Evolutionary conservation across 129 eudicot species (phyloP).

Genomic region (Escallonia rubra): DNA sequence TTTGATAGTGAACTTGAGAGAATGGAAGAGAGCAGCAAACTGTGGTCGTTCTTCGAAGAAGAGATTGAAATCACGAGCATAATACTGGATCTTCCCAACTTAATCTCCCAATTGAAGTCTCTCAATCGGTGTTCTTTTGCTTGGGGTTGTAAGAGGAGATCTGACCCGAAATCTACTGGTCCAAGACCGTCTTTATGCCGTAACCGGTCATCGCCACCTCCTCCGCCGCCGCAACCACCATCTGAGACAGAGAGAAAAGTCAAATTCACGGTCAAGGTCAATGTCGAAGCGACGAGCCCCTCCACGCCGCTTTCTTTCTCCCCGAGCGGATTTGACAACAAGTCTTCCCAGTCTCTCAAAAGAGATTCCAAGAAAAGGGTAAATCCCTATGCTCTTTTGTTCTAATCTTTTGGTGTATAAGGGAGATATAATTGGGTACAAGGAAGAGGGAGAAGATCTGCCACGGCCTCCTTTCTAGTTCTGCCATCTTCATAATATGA

Average conservation of each 20-base stretch:
- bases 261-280: slow-evolving; percentile 1
- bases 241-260: no score
- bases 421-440: no score
- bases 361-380: slow-evolving; percentile 35
- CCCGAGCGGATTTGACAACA: slow-evolving; percentile 30
- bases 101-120: background rate
- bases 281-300: slow-evolving; percentile 40
- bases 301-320: slow-evolving; percentile 42
- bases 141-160: slow-evolving; percentile 41
- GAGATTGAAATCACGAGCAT: slow-evolving; percentile 30
- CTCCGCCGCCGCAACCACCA: background rate
- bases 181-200: no score
- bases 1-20: no score
- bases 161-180: background rate
- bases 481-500: no score
- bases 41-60: background rate
- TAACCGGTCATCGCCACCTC: background rate
- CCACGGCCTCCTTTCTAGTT: no score
- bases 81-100: slow-evolving; percentile 20
- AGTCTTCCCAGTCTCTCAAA: slow-evolving; percentile 5
- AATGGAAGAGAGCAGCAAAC: no score
- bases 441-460: no score
- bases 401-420: no score
- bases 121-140: background rate
- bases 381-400: background rate